Conservation (phyloP, 805 yeast genomes). For the Candida michaelii region DNA sequence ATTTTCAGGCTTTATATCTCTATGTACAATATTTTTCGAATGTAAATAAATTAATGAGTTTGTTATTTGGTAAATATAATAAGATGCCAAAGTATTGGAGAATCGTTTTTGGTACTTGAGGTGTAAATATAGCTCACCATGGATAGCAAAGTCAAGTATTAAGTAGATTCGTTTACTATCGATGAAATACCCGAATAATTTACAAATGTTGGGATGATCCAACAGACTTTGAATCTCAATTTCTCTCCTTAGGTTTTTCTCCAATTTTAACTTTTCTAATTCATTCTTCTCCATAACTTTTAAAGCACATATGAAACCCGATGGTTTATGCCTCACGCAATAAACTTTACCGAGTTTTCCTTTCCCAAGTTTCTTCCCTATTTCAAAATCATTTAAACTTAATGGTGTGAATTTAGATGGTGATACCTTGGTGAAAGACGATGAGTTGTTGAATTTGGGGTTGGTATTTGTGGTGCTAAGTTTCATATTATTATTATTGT, state of each 20-base stretch:
- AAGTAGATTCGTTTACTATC: conserved; percentile 80
- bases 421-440: background rate
- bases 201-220: conserved; percentile 75
- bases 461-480: background rate
- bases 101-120: conserved; percentile 68
- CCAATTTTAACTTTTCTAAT: conserved; percentile 69
- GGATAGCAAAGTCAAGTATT: conserved; percentile 77
- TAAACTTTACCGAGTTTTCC: conserved; percentile 94
- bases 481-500: background rate
- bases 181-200: conserved; percentile 81
- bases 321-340: conserved; percentile 72
- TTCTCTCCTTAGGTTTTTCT: conserved; percentile 84
- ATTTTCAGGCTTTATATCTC: conserved; percentile 95
- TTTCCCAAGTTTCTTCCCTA: conserved; percentile 85
- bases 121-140: conserved; percentile 83
- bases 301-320: conserved; percentile 84
- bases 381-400: conserved; percentile 66
- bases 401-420: conserved; percentile 2
- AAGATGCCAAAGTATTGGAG: conserved; percentile 70
- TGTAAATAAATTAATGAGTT: conserved; percentile 78
- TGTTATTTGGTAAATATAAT: conserved; percentile 81
- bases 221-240: conserved; percentile 85
- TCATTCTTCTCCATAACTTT: conserved; percentile 89
- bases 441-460: background rate
- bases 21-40: conserved; percentile 75